Percentiles rank a stretch among this genome's conserved stretches.
These are phyloP conservation scores for Serendipita indica DNA, from an alignment of 768 basidiomycete genomes.

Conservation along the genomic window DNA sequence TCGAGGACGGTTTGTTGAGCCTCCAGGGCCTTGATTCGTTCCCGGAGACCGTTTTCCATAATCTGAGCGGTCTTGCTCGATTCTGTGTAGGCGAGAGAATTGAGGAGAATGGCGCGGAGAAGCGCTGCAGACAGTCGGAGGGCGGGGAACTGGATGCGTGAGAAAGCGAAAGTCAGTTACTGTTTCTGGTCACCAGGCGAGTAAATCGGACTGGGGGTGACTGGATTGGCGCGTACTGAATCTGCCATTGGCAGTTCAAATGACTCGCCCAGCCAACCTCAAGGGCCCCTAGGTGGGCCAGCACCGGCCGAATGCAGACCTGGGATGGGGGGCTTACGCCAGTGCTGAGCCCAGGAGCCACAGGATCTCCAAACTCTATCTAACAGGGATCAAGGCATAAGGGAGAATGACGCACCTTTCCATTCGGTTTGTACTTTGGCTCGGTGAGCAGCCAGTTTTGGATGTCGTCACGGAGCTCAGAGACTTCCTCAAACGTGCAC, in stretches of 20 bases:
- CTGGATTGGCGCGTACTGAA: constrained; percentile 1
- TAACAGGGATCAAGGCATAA: neutral
- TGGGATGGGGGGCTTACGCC: neutral
- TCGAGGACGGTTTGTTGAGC: constrained; percentile 43
- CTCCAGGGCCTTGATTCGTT: constrained; percentile 53
- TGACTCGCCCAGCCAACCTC: no score
- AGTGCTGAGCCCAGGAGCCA: no score
- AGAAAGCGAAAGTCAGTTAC: neutral
- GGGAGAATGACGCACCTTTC: constrained; percentile 37
- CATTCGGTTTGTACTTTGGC: constrained; percentile 32
- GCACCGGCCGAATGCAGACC: neutral
- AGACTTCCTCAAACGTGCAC: constrained; percentile 77
- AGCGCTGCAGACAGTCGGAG: constrained; percentile 64
- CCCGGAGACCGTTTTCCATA: constrained; percentile 45
- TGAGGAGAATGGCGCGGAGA: constrained; percentile 68
- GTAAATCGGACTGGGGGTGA: constrained; percentile 16
- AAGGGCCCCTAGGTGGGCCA: neutral
- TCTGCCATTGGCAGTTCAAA: no score
- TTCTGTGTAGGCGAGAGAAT: constrained; percentile 68
- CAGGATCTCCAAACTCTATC: neutral
- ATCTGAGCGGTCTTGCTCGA: constrained; percentile 51
- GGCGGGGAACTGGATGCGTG: constrained; percentile 37
- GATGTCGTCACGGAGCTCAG: constrained; percentile 60
- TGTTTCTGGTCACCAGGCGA: constrained; percentile 11
- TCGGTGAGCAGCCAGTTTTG: constrained; percentile 58